phyloP scores from a whole-genome alignment of 805 yeast genomes.

The Candida krabiensis region DNA sequence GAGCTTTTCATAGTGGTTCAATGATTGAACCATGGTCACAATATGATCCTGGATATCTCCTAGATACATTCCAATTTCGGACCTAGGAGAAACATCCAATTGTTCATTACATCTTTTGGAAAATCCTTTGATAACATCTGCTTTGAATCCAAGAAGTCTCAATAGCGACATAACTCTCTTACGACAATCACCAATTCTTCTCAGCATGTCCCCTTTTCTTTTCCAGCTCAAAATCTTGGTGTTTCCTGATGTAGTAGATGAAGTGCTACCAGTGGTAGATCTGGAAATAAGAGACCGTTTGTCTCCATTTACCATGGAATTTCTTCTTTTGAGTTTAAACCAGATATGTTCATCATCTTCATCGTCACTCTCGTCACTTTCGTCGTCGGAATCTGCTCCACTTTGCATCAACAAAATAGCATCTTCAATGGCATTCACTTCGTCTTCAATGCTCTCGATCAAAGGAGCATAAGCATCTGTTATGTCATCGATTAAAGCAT shows the following conservation, averaged over 20 bases:
- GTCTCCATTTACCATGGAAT: slow-evolving; percentile 28
- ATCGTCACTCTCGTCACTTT: slow-evolving; percentile 40
- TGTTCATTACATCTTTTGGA: slow-evolving; percentile 87
- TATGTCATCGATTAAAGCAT: slow-evolving; percentile 93
- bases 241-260: slow-evolving; percentile 36
- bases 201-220: slow-evolving; percentile 89
- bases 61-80: slow-evolving; percentile 89
- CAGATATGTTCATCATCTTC: slow-evolving; percentile 40
- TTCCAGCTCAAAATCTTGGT: slow-evolving; percentile 69
- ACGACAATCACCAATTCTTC: slow-evolving; percentile 93
- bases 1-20: slow-evolving; percentile 92
- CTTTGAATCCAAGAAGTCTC: slow-evolving; percentile 84
- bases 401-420: slow-evolving; percentile 86
- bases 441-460: slow-evolving; percentile 91
- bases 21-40: slow-evolving; percentile 93
- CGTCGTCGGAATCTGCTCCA: slow-evolving; percentile 46
- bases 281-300: slow-evolving; percentile 19
- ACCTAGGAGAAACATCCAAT: slow-evolving; percentile 74
- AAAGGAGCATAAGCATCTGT: slow-evolving; percentile 97
- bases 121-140: slow-evolving; percentile 96
- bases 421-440: slow-evolving; percentile 93
- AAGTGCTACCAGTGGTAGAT: slow-evolving; percentile 18
- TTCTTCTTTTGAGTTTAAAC: slow-evolving; percentile 29
- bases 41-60: slow-evolving; percentile 98
- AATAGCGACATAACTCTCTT: slow-evolving; percentile 90